Base-by-base conservation (phyloP, 257 asterid species). In the Verbena officinalis region DNA sequence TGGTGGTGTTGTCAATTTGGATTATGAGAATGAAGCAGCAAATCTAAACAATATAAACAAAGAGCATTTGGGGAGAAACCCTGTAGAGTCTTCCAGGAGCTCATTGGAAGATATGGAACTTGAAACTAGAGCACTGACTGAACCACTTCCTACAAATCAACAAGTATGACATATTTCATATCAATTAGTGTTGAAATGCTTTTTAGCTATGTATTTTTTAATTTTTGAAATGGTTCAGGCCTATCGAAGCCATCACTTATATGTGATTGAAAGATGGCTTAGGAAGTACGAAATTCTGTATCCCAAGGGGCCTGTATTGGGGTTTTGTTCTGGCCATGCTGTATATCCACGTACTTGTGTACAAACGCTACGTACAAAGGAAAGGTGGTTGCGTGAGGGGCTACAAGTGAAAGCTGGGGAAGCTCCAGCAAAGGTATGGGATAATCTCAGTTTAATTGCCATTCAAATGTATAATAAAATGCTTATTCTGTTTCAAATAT, bases 131-230 rank as follows among this genome's bases (percentile, higher is more conserved):
- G 95, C 96, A 70, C 75, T 93, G 31, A 93, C 95, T 38, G 99
- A 93, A 84, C 97, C 97, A 45, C 95, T 93, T 67, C 99, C 99
- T 12, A 86, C 95, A 51, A 93, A 90, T 81, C 99, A 93, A 84
- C 99, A 87, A 80, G 98, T 83, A 74, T 34, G 74, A 38, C 45
- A 39, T 19, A 24, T 45, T 56, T 70, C 24, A 11, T 34, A 13
- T 64, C 21, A 13, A n/a, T 42, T 67, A 58, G 56, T 20, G 17
- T 27, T 40, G 36, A 66, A 53, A 31, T 62, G 20, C 45, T 50
- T 36, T 30, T 31, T 58, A 7, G 39, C 55, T 49, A 34, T 22
- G 34, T 59, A 17, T 4, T 24, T 11, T 50, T 50, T 58, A 9
- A 40, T 60, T 67, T 64, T 40, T 55, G 58, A 62, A 61, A 64